Evolutionary conservation across 306 rosid genomes (phyloP).

Genomic region (Quercus variabilis): DNA sequence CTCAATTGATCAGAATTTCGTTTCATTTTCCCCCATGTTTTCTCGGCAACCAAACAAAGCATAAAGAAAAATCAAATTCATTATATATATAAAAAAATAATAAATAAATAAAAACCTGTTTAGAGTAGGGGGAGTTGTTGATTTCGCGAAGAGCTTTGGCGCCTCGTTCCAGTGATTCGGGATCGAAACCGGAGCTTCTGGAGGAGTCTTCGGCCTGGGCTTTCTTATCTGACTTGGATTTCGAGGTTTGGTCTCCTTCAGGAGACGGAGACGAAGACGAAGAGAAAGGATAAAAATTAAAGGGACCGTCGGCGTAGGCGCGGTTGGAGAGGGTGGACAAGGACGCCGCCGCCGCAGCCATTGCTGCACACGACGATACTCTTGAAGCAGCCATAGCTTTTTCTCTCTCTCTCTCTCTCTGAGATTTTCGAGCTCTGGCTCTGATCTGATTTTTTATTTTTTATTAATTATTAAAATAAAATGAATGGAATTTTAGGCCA

Average conservation of each 20-base stretch:
- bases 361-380: slow-evolving; percentile 60
- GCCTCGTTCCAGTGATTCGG: slow-evolving; percentile 79
- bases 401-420: background rate
- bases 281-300: slow-evolving; percentile 56
- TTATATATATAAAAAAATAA: too few relatives aligned
- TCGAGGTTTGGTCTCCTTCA: slow-evolving; percentile 35
- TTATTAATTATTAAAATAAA: background rate
- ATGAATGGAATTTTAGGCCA: background rate
- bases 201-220: slow-evolving; percentile 63
- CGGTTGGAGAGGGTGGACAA: slow-evolving; percentile 43
- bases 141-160: slow-evolving; percentile 90
- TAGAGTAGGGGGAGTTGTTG: slow-evolving; percentile 55
- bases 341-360: slow-evolving; percentile 65
- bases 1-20: background rate
- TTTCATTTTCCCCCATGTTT: background rate
- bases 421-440: slow-evolving; percentile 20
- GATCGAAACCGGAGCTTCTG: slow-evolving; percentile 74
- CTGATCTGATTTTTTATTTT: background rate
- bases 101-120: slow-evolving; percentile 43
- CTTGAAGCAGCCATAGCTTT: slow-evolving; percentile 56
- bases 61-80: background rate
- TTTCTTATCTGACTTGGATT: slow-evolving; percentile 45
- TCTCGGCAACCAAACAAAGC: background rate
- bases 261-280: slow-evolving; percentile 40
- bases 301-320: slow-evolving; percentile 59